Percentiles rank a stretch among this genome's conserved stretches.
These are phyloP conservation scores for rapeseed (Brassica napus) DNA, from an alignment of 345 rosid species.

Conservation along the genomic window Da-Ae NC_063450.1:33053001-33053500, in stretches of 20 bases:
- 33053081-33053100: slow-evolving; percentile 73
- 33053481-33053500: slow-evolving; percentile 89
- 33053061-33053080: slow-evolving; percentile 58
- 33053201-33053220: slow-evolving; percentile 29
- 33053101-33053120: slow-evolving; percentile 90
- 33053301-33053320: slow-evolving; percentile 94
- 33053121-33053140: slow-evolving; percentile 90
- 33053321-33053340: slow-evolving; percentile 84
- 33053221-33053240: slow-evolving; percentile 30
- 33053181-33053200: slow-evolving; percentile 99
- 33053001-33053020: background rate
- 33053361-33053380: slow-evolving; percentile 34
- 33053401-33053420: slow-evolving; percentile 84
- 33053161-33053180: slow-evolving; percentile 93
- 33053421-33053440: slow-evolving; percentile 86
- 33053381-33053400: slow-evolving; percentile 58
- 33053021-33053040: background rate
- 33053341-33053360: slow-evolving; percentile 57
- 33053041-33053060: slow-evolving; percentile 80
- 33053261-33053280: background rate
- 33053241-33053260: background rate
- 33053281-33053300: slow-evolving; percentile 99
- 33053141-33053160: slow-evolving; percentile 85
- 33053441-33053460: slow-evolving; percentile 84
- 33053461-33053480: slow-evolving; percentile 92